Evolutionary conservation across 352 stramenopile species (phyloP).

Genomic region (Pythium rishiriense): DNA sequence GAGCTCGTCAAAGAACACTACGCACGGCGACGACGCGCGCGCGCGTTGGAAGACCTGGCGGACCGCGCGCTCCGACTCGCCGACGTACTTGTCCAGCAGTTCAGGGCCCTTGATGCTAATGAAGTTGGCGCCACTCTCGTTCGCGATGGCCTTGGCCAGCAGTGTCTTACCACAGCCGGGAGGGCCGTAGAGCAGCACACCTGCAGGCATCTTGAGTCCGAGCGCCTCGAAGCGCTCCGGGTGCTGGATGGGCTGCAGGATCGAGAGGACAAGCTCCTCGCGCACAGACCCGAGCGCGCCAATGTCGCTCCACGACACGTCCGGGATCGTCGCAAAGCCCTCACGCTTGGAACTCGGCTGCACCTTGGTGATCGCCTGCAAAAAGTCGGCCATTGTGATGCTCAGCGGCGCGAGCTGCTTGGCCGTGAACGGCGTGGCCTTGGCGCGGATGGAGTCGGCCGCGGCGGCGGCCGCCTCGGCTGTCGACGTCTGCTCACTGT

Average conservation of each 20-base stretch:
- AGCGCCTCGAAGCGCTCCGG: constrained; percentile 93
- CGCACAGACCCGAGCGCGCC: constrained; percentile 91
- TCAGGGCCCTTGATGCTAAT: constrained; percentile 99
- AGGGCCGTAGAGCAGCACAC: constrained; percentile 97
- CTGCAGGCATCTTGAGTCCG: constrained; percentile 96
- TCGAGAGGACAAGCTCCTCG: constrained; percentile 95
- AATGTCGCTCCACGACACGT: constrained; percentile 98
- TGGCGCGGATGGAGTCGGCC: constrained; percentile 59
- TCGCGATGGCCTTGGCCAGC: constrained; percentile 97
- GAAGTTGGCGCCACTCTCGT: constrained; percentile 98
- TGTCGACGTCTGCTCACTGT: background rate
- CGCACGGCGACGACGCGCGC: constrained; percentile 96
- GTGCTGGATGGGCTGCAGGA: constrained; percentile 97
- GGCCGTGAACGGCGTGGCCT: constrained; percentile 82
- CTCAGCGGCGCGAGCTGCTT: constrained; percentile 91
- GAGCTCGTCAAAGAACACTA: constrained; percentile 99
- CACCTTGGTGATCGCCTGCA: constrained; percentile 94
- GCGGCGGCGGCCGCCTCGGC: constrained; percentile 33
- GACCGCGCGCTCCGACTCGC: constrained; percentile 95
- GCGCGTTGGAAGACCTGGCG: constrained; percentile 97
- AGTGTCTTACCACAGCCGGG: constrained; percentile 99
- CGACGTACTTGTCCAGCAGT: constrained; percentile 99
- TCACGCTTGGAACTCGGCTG: constrained; percentile 98
- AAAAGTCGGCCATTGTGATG: constrained; percentile 98
- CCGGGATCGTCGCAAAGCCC: constrained; percentile 98